A percentile compares a stretch with the other conserved stretches of the same genome.
Evolutionary conservation across 2,329 filamentous ascomycete genomes (phyloP).

Genomic region (Monilinia fructicola): DNA sequence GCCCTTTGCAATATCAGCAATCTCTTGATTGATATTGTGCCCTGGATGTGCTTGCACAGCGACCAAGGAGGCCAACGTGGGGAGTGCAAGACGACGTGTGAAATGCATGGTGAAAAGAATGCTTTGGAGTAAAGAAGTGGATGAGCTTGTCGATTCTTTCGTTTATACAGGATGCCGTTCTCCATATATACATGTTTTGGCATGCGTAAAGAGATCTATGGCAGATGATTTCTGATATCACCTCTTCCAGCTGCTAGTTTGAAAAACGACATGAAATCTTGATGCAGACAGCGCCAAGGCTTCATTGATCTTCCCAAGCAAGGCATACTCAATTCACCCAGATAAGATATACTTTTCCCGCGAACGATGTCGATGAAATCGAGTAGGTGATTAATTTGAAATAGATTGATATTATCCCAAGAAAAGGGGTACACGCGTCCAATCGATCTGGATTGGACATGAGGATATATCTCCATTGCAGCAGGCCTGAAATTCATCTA

Average conservation of each 20-base stretch:
- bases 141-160: conserved; percentile 1
- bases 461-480: neutral
- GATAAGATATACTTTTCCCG: neutral
- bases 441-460: neutral
- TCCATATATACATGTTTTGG: neutral
- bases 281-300: neutral
- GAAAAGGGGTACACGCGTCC: conserved; percentile 9
- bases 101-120: conserved; percentile 19
- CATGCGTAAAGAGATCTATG: neutral
- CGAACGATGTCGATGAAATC: neutral
- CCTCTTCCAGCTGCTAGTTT: neutral
- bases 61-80: conserved; percentile 9
- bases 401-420: neutral
- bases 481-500: neutral
- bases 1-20: conserved; percentile 13
- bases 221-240: neutral
- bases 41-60: conserved; percentile 20
- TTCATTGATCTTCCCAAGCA: neutral
- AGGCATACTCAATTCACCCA: conserved; percentile 12
- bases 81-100: conserved; percentile 14
- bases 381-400: neutral
- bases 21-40: conserved; percentile 14
- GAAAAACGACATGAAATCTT: neutral
- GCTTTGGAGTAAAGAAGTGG: neutral
- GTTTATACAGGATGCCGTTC: neutral